Evolutionary conservation across 441 rosid species (phyloP).

Genomic region (Mallotus repandus): DNA sequence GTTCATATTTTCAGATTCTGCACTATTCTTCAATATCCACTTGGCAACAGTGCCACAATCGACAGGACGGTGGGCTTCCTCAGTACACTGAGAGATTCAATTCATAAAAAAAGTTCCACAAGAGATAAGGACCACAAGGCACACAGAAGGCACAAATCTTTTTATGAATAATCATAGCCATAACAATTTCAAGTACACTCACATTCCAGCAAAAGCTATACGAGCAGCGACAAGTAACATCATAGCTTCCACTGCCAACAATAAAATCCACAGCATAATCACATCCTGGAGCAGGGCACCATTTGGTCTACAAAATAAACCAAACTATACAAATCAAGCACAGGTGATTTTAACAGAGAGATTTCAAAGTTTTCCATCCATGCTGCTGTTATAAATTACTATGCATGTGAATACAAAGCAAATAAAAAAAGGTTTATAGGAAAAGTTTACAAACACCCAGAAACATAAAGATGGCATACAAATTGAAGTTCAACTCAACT

Average conservation of each 20-base stretch:
- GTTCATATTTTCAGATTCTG: constrained; percentile 97
- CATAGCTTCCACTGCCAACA: constrained; percentile 72
- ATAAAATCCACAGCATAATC: constrained; percentile 76
- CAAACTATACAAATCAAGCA: constrained; percentile 15
- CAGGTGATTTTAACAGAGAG: constrained; percentile 3
- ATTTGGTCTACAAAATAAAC: constrained; percentile 65
- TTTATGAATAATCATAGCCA: neutral
- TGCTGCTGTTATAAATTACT: neutral
- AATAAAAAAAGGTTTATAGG: neutral
- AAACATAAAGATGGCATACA: neutral
- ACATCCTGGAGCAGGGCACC: constrained; percentile 99
- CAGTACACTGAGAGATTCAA: constrained; percentile 65
- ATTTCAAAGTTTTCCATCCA: constrained; percentile 1
- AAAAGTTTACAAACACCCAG: neutral
- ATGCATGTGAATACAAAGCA: neutral
- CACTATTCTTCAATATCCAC: constrained; percentile 97
- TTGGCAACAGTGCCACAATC: constrained; percentile 85
- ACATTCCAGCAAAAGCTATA: constrained; percentile 94
- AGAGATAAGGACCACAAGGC: neutral
- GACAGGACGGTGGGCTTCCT: constrained; percentile 98
- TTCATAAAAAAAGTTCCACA: neutral
- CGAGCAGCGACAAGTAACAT: constrained; percentile 72
- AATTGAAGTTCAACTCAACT: neutral
- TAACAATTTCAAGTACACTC: constrained; percentile 32
- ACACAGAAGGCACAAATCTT: neutral